A percentile compares a stretch with the other conserved stretches of the same genome.
Evolutionary conservation across 2,329 filamentous ascomycete genomes (phyloP).

Genomic region (Paraphoma sp.): DNA sequence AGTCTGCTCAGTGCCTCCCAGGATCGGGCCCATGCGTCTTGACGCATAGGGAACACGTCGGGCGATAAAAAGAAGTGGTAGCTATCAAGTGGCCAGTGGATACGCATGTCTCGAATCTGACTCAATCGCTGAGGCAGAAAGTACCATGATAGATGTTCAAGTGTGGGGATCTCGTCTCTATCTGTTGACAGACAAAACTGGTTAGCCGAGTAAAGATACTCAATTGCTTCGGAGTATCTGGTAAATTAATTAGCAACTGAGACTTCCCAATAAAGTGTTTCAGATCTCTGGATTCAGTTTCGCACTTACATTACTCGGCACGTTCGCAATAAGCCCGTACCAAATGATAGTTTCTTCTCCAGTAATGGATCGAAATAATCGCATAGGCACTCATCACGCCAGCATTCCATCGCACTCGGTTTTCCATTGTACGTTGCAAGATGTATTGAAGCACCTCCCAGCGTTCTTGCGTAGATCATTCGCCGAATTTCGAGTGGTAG

Average conservation of each 20-base stretch:
- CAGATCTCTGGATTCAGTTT: neutral
- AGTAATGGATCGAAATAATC: neutral
- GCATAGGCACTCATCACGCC: neutral
- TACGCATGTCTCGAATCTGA: conserved; percentile 19
- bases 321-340: conserved; percentile 19
- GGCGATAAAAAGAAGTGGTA: conserved; percentile 4
- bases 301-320: conserved; percentile 29
- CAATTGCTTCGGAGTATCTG: conserved; percentile 34
- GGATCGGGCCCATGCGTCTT: conserved; percentile 3
- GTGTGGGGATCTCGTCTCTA: conserved; percentile 15
- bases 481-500: conserved; percentile 29
- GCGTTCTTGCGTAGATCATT: conserved; percentile 21
- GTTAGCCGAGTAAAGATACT: conserved; percentile 27
- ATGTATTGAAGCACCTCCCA: conserved; percentile 19
- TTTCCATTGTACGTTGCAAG: conserved; percentile 11
- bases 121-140: conserved; percentile 26
- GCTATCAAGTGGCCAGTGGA: conserved; percentile 23
- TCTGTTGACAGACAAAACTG: conserved; percentile 21
- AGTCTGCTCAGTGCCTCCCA: conserved; percentile 23
- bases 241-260: too few relatives aligned
- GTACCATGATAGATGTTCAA: conserved; percentile 23
- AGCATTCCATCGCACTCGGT: conserved; percentile 13
- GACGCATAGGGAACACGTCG: neutral
- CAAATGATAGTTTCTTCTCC: conserved; percentile 5
- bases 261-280: too few relatives aligned